phyloP scores from a whole-genome alignment of 139 green algal genomes.

The Axilococcus clingmanii region DNA sequence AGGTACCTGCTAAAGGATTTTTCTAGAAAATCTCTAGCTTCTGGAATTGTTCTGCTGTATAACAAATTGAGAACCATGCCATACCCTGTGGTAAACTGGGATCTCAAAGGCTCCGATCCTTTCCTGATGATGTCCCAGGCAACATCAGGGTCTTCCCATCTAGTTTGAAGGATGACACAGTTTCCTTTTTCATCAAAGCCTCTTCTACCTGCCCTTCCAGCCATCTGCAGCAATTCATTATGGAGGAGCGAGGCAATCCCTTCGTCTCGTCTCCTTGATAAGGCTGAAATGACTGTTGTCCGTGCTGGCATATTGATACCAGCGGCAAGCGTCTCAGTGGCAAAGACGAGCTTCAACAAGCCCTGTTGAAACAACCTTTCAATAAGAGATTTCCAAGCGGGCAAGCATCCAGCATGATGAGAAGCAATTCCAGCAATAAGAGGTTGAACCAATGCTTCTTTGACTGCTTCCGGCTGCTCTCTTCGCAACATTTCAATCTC shows the following conservation, averaged over 20 bases:
- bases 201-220: conserved; percentile 63
- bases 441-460: conserved; percentile 40
- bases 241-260: conserved; percentile 50
- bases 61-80: conserved; percentile 84
- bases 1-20: conserved; percentile 41
- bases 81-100: conserved; percentile 63
- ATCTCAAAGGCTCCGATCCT: conserved; percentile 65
- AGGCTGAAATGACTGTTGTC: conserved; percentile 67
- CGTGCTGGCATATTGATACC: conserved; percentile 98
- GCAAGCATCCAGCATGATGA: conserved; percentile 89
- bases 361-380: conserved; percentile 81
- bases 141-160: conserved; percentile 65
- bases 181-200: conserved; percentile 71
- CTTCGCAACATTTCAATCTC: conserved; percentile 45
- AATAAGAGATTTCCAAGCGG: conserved; percentile 84
- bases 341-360: conserved; percentile 81
- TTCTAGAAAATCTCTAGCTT: conserved; percentile 61
- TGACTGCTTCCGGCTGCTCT: conserved; percentile 68
- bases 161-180: conserved; percentile 59
- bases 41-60: conserved; percentile 48
- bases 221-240: conserved; percentile 83
- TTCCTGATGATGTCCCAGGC: conserved; percentile 53
- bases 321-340: conserved; percentile 92
- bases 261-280: conserved; percentile 53
- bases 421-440: conserved; percentile 63